A percentile compares a stretch with the other conserved stretches of the same genome.
Evolutionary conservation across 179 eudicot species (phyloP).

Genomic region (Camellia oleifera): DNA sequence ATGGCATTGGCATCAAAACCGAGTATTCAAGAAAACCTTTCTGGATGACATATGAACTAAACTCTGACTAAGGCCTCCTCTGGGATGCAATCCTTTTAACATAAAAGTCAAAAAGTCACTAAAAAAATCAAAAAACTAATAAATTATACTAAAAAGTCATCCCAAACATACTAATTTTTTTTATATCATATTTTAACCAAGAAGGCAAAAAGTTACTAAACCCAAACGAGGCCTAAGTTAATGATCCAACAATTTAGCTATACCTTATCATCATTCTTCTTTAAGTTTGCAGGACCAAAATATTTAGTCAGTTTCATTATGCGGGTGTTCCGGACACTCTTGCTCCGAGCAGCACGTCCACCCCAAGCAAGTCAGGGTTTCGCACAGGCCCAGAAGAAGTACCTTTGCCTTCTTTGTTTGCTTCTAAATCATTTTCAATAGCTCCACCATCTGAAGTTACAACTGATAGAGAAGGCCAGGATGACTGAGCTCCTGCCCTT

Average conservation of each 20-base stretch:
- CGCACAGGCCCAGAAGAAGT: constrained; percentile 35
- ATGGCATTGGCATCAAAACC: background rate
- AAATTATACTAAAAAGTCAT: too few relatives aligned
- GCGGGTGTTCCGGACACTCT: constrained; percentile 54
- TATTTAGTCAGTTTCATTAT: constrained; percentile 53
- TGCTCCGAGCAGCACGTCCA: constrained; percentile 63
- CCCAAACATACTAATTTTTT: too few relatives aligned
- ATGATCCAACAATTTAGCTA: background rate
- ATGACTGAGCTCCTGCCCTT: constrained; percentile 26
- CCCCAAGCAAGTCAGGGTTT: constrained; percentile 76
- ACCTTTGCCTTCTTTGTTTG: constrained; percentile 36
- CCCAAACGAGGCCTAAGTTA: too few relatives aligned
- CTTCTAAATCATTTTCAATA: constrained; percentile 51
- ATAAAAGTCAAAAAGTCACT: too few relatives aligned
- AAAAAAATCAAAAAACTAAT: too few relatives aligned
- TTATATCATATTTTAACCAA: too few relatives aligned
- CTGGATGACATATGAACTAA: constrained; percentile 4
- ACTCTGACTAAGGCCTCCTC: background rate
- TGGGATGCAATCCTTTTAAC: too few relatives aligned
- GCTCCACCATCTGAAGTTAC: constrained; percentile 44
- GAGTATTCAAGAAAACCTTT: background rate
- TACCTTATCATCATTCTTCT: constrained; percentile 56
- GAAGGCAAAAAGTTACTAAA: too few relatives aligned
- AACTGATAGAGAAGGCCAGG: constrained; percentile 41
- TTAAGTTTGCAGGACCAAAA: constrained; percentile 34